Evolutionary conservation across 257 asterid species (phyloP).

Genomic region (Solanum pinnatisectum): DNA sequence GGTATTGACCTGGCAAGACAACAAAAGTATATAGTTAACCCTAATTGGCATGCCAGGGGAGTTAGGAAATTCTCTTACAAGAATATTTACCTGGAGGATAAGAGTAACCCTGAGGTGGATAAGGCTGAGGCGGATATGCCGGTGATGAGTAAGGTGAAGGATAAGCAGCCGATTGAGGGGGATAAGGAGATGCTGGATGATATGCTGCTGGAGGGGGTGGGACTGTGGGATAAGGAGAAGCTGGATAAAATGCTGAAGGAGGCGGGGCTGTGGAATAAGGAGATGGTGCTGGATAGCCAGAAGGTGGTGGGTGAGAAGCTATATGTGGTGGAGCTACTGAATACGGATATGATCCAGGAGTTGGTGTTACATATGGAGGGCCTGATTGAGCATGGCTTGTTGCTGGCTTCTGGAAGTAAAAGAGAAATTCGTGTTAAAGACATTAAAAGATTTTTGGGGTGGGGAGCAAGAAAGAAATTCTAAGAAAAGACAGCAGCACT

Average conservation of each 20-base stretch:
- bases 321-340: constrained; percentile 21
- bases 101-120: constrained; percentile 19
- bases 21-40: background rate
- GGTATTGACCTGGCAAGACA: constrained; percentile 24
- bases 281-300: constrained; percentile 21
- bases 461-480: background rate
- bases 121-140: constrained; percentile 23
- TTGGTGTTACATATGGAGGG: constrained; percentile 14
- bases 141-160: constrained; percentile 17
- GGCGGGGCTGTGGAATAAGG: constrained; percentile 24
- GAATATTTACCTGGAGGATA: constrained; percentile 29
- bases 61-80: constrained; percentile 6
- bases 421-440: background rate
- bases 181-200: constrained; percentile 14
- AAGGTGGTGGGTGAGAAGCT: constrained; percentile 12
- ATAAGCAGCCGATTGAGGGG: constrained; percentile 6
- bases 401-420: constrained; percentile 37
- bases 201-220: constrained; percentile 20
- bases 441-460: background rate
- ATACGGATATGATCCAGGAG: constrained; percentile 11
- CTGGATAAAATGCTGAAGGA: constrained; percentile 14
- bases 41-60: background rate
- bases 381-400: constrained; percentile 26
- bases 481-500: constrained; percentile 3
- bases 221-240: constrained; percentile 13